These are phyloP conservation scores for Acaromyces ingoldii DNA, from an alignment of 1,284 basidiomycete genomes.

Conservation along the genomic window DNA sequence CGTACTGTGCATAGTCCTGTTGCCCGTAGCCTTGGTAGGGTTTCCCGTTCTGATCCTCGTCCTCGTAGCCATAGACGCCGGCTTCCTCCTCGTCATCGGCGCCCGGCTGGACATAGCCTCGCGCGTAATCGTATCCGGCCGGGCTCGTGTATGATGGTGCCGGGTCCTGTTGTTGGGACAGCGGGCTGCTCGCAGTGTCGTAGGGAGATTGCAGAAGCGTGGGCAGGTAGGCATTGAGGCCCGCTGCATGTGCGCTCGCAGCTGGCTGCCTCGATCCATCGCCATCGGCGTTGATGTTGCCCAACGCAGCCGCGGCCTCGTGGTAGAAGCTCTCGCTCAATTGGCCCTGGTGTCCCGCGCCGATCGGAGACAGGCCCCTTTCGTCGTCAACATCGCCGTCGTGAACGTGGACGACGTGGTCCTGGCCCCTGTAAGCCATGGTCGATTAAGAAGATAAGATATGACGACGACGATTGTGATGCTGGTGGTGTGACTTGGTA, in stretches of 20 bases:
- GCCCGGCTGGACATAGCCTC: slow-evolving; percentile 17
- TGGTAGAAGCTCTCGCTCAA: slow-evolving; percentile 41
- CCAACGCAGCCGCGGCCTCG: slow-evolving; percentile 31
- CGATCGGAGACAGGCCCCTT: no score
- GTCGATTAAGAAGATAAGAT: no score
- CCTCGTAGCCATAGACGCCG: not conserved
- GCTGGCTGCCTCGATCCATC: not conserved
- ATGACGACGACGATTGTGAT: no score
- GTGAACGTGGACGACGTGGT: no score
- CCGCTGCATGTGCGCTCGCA: not conserved
- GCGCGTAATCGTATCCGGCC: not conserved
- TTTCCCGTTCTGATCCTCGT: no score
- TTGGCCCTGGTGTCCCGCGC: slow-evolving; percentile 24
- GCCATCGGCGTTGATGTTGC: not conserved
- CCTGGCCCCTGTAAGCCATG: no score
- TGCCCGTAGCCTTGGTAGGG: slow-evolving; percentile 1
- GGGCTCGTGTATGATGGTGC: not conserved
- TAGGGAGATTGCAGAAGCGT: slow-evolving; percentile 9
- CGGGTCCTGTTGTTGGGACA: not conserved
- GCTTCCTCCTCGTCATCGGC: slow-evolving; percentile 13
- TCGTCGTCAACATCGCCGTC: no score
- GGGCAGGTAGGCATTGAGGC: slow-evolving; percentile 11
- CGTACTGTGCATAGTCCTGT: not conserved
- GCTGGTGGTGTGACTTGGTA: no score
- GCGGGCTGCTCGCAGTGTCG: slow-evolving; percentile 16